phyloP scores from a whole-genome alignment of 2,329 filamentous ascomycete species.

The Hyphodiscus sp. region DNA sequence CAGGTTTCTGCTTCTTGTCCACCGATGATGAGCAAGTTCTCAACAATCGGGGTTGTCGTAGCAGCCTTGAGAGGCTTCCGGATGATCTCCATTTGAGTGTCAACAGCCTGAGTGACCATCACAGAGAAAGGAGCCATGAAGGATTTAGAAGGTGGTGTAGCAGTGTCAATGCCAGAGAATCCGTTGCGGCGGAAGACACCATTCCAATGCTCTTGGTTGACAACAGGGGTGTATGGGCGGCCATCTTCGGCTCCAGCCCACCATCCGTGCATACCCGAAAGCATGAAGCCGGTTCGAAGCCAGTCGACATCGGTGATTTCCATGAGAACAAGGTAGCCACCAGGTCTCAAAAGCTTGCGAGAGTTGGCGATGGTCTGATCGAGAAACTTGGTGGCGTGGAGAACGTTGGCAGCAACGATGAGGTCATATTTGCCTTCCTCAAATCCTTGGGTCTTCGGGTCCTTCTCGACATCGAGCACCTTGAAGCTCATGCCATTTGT shows the following conservation, averaged over 20 bases:
- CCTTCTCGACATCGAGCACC: conserved; percentile 29
- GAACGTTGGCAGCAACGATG: conserved; percentile 32
- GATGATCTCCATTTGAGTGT: background rate
- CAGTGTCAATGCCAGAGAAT: conserved; percentile 22
- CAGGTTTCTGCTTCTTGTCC: background rate
- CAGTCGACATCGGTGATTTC: conserved; percentile 28
- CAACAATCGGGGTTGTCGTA: background rate
- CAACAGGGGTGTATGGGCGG: background rate
- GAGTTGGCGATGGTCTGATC: conserved; percentile 27
- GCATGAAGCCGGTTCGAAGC: background rate
- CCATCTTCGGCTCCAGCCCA: conserved; percentile 11
- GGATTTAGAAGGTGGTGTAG: background rate
- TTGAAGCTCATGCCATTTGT: conserved; percentile 27
- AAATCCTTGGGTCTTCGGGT: conserved; percentile 30
- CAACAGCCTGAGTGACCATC: background rate
- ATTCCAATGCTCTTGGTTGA: conserved; percentile 15
- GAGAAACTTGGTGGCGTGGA: conserved; percentile 34
- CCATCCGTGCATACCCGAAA: conserved; percentile 5
- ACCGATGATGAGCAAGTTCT: background rate
- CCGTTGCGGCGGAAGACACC: conserved; percentile 17
- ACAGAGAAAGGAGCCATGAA: background rate
- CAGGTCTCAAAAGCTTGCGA: conserved; percentile 35
- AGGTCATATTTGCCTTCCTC: conserved; percentile 30
- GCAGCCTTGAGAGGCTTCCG: conserved; percentile 2
- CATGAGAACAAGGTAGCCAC: conserved; percentile 35